Evolutionary conservation across 305 asterid genomes (phyloP), one percentile per base, ranked within the genome.

Genomic region (Fraxinus angustifolia): DNA sequence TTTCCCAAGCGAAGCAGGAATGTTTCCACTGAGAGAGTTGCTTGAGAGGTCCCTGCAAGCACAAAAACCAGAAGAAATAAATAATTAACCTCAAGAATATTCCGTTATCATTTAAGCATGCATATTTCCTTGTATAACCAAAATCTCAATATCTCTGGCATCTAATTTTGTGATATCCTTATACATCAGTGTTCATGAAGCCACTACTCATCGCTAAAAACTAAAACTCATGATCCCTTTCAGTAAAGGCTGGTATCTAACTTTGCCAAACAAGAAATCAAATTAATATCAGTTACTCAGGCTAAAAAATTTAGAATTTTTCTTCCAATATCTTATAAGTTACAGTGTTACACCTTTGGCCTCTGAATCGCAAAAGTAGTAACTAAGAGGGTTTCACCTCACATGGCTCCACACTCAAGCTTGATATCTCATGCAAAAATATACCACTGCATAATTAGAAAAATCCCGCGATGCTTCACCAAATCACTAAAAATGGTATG

Each of bases 21-120:
- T 92, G 82, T 78, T 88, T 88, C 98, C 98, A 85, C 99, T 91
- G 73, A 96, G 95, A 83, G 97, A 92, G 90, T 96, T 96, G 94
- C 99, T 93, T 35, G 99, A 96, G 82, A 96, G 91, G 86, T 96
- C 99, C 89, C 99, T 96, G 90, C 56, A 83, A 23, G 62, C 1
- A 21, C 82, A 60, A 78, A 83, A 81, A 74, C 82, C 78, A 79
- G 76, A 4, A 72, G 71, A 78, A 77, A 75, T 34, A 56, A 33
- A 58, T 42, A 38, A n/a, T 65, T 11, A 82, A 76, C 83, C 80
- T 70, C 30, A 16, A 72, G 73, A 74, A 70, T 68, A 60, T 78
- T 48, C 72, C n/a, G 50, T 75, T 75, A 26, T 70, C 80, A 81
- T n/a, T 70, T 56, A 72, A 35, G 77, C 45, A 83, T 76, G 73